Evolutionary conservation across 495 filamentous ascomycete species (phyloP).

Genomic region (Penicillium goetzii): DNA sequence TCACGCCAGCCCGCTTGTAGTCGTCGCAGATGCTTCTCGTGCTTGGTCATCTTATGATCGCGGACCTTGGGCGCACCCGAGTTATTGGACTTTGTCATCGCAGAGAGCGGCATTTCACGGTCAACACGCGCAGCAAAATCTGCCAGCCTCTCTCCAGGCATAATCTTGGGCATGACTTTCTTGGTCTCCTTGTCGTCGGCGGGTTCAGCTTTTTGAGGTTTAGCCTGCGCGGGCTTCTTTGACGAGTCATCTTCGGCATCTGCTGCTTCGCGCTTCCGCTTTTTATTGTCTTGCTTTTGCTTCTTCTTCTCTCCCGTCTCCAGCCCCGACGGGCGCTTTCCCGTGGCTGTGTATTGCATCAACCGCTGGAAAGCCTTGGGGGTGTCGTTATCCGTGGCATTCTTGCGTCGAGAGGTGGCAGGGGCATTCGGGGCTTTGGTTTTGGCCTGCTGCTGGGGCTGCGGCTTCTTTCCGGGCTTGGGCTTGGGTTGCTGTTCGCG

Average conservation of each 20-base stretch:
- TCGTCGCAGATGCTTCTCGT: constrained; percentile 79
- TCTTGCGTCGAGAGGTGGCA: constrained; percentile 43
- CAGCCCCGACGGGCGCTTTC: constrained; percentile 63
- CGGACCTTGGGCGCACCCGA: constrained; percentile 45
- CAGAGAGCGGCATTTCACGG: constrained; percentile 75
- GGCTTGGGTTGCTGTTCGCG: constrained; percentile 39
- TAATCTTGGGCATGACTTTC: constrained; percentile 63
- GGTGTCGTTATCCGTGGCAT: constrained; percentile 68
- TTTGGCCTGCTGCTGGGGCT: constrained; percentile 29
- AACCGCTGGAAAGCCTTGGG: constrained; percentile 83
- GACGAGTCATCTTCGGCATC: constrained; percentile 25
- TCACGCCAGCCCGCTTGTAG: constrained; percentile 82
- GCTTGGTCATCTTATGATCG: constrained; percentile 70
- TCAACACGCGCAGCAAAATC: constrained; percentile 88
- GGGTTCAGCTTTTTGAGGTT: constrained; percentile 20
- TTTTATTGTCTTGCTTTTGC: constrained; percentile 49
- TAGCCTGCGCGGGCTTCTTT: constrained; percentile 18
- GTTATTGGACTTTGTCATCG: constrained; percentile 51
- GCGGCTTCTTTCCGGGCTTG: constrained; percentile 29
- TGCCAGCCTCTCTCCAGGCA: constrained; percentile 77
- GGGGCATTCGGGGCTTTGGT: constrained; percentile 23
- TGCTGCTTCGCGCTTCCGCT: constrained; percentile 41
- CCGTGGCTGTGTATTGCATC: constrained; percentile 65
- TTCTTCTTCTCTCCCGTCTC: constrained; percentile 63
- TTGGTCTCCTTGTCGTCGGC: constrained; percentile 22